Evolutionary conservation across 1,284 basidiomycete genomes (phyloP), one percentile per base, ranked within the genome.

Genomic region (Somion occarium): DNA sequence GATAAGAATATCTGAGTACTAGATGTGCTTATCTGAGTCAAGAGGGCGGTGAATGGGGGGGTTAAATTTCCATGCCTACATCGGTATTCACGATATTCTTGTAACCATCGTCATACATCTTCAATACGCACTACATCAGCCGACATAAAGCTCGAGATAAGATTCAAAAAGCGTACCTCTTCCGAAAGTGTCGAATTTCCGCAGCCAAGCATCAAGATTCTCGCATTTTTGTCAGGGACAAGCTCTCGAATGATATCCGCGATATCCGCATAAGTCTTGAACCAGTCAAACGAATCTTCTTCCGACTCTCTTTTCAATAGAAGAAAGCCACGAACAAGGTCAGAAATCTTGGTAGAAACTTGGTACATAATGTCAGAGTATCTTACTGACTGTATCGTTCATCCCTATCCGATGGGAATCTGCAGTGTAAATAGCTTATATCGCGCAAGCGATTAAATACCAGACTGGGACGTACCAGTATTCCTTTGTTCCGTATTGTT

Each of bases 41-140:
- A 18, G 38, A 27, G 51, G 38, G 51, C 15, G 26, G 18, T 11
- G 9, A 13, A 46, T 19, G 15, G 18, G 20, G 41, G 27, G 41
- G 49, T 20, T 34, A 30, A n/a, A 18, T n/a, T n/a, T n/a, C n/a
- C n/a, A n/a, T n/a, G 69, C 82, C 56, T 52, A 92, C 91, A 63
- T 96, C 93, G 20, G 86, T 72, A 62, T 95, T 96, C 57, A 89
- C 80, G 53, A 97, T 89, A 57, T 88, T 83, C 54, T 73, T 80
- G 66, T 90, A 96, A 0, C 91, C 93, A 59, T 91, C 89, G 57
- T 93, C 88, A 71, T 91, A 96, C 88, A 96, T 91, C 88, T 92
- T 51, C 7, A 46, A 3, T 20, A 41, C 18, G 15, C 39, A 9
- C 13, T 41, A 22, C 15, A 22, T 41, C 39, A 41, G 19, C 15